phyloP scores from a whole-genome alignment of 176 grass and related monocot species.

The Eragrostis curvula region DNA sequence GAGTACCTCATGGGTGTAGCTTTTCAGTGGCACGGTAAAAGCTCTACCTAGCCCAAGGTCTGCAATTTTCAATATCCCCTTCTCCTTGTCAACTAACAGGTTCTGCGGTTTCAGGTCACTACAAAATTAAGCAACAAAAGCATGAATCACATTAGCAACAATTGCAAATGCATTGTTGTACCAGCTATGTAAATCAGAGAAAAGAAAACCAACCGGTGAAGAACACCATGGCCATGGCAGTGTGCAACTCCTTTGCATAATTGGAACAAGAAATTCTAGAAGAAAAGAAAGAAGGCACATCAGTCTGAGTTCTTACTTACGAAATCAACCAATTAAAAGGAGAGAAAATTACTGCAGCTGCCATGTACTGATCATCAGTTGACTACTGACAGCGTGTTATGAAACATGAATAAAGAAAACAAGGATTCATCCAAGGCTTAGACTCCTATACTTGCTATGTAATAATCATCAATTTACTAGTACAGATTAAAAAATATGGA shows the following conservation, averaged over 20 bases:
- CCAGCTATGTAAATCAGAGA: constrained; percentile 22
- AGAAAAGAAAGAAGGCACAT: constrained; percentile 22
- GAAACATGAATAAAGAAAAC: too few relatives aligned
- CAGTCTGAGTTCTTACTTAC: not conserved
- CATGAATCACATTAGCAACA: not conserved
- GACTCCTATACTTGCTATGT: too few relatives aligned
- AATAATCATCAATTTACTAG: too few relatives aligned
- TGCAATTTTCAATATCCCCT: constrained; percentile 91
- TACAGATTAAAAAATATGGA: too few relatives aligned
- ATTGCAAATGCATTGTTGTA: not conserved
- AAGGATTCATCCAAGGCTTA: too few relatives aligned
- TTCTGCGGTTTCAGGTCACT: constrained; percentile 98
- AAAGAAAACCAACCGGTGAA: constrained; percentile 75
- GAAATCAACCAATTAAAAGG: not conserved
- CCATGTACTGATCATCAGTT: not conserved
- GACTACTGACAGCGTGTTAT: too few relatives aligned
- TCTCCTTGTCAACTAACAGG: constrained; percentile 95
- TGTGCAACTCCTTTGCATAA: constrained; percentile 95
- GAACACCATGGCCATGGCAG: constrained; percentile 89
- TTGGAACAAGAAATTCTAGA: constrained; percentile 83
- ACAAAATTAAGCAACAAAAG: not conserved
- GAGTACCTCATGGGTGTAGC: constrained; percentile 96
- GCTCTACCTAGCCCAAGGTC: constrained; percentile 89
- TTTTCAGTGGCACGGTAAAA: constrained; percentile 87
- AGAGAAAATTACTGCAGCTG: not conserved